Evolutionary conservation across 2,329 filamentous ascomycete genomes (phyloP).

Genomic region (Cladosporium sphaerospermum): DNA sequence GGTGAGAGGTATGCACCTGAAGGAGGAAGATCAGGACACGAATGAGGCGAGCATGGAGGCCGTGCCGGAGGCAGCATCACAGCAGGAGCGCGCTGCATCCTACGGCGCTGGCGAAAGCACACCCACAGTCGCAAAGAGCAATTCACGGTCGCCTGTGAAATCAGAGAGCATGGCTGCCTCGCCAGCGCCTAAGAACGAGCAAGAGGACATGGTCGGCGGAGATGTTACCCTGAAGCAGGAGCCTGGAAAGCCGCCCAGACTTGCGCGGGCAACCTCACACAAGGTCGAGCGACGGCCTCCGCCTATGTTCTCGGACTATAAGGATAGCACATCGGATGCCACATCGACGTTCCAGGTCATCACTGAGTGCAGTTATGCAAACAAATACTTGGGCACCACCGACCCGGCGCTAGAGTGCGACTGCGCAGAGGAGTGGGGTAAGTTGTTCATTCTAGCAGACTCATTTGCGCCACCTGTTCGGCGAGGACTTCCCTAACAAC

Average conservation of each 20-base stretch:
- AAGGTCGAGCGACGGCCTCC: constrained; percentile 60
- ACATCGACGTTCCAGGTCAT: constrained; percentile 73
- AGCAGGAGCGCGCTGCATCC: constrained; percentile 21
- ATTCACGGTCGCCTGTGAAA: constrained; percentile 25
- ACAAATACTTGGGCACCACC: constrained; percentile 83
- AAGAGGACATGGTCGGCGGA: constrained; percentile 52
- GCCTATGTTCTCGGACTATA: constrained; percentile 65
- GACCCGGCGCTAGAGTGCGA: constrained; percentile 95
- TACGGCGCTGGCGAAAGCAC: background rate
- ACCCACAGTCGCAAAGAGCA: constrained; percentile 13
- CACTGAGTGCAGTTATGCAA: constrained; percentile 79
- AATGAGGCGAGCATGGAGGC: constrained; percentile 24
- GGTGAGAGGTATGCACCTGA: constrained; percentile 41
- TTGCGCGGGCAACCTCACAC: constrained; percentile 66
- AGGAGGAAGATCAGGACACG: constrained; percentile 31
- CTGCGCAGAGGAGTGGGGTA: constrained; percentile 91
- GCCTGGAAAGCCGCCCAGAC: constrained; percentile 61
- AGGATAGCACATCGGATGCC: constrained; percentile 72
- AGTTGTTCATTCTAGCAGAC: constrained; percentile 33
- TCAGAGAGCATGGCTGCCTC: constrained; percentile 28
- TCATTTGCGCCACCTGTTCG: constrained; percentile 5
- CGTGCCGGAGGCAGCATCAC: constrained; percentile 18
- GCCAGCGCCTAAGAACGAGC: constrained; percentile 33
- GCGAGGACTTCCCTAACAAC: constrained; percentile 26
- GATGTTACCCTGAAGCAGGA: constrained; percentile 59